Percentiles rank a stretch among this genome's conserved stretches.
Conservation (phyloP, 768 basidiomycete species). For the Trametes villosa region DNA sequence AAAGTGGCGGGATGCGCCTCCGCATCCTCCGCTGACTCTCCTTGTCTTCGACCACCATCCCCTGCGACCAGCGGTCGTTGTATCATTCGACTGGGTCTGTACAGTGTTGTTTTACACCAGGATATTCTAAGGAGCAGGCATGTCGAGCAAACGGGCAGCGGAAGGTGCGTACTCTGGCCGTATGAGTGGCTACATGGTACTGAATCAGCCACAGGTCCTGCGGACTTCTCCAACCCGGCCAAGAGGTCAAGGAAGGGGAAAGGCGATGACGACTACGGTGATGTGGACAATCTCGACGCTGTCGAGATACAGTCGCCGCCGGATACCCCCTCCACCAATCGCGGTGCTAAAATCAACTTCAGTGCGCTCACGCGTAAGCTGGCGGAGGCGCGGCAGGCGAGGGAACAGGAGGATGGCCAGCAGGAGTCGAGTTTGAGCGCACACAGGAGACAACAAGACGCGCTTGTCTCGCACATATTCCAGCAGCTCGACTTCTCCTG, state of each 20-base stretch:
- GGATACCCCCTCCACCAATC: constrained; percentile 57
- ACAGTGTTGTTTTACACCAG: too few relatives aligned
- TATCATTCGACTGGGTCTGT: too few relatives aligned
- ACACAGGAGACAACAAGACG: constrained; percentile 76
- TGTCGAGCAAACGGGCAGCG: constrained; percentile 32
- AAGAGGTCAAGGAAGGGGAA: constrained; percentile 50
- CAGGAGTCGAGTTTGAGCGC: constrained; percentile 59
- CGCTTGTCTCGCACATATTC: constrained; percentile 80
- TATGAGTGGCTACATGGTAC: neutral
- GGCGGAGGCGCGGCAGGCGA: constrained; percentile 56
- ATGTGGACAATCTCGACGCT: constrained; percentile 56
- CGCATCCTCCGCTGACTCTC: neutral
- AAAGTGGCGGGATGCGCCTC: neutral
- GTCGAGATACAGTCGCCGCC: constrained; percentile 32
- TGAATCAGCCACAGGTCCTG: constrained; percentile 19
- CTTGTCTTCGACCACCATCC: neutral
- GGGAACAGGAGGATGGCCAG: constrained; percentile 45
- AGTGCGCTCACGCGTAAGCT: constrained; percentile 82
- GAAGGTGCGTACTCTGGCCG: constrained; percentile 34
- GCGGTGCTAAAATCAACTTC: constrained; percentile 84
- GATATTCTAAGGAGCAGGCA: too few relatives aligned
- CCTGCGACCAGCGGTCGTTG: neutral
- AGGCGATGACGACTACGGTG: constrained; percentile 60
- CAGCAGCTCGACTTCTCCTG: constrained; percentile 85
- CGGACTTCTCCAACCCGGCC: constrained; percentile 34